phyloP scores from a whole-genome alignment of 495 filamentous ascomycete genomes.

The Penicillium nucicola region DNA sequence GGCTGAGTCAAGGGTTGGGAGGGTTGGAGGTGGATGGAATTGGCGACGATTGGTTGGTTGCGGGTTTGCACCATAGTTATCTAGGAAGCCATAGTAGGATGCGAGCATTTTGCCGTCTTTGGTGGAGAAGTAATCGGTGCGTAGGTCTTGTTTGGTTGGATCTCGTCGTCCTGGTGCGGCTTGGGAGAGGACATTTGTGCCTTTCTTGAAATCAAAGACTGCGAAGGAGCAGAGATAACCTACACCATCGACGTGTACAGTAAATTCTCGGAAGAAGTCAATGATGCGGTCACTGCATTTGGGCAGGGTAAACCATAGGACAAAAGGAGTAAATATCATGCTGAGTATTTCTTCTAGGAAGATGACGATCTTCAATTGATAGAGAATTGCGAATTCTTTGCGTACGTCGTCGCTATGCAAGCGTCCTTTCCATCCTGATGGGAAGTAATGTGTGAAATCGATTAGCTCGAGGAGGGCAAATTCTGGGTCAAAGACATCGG shows the following conservation, averaged over 20 bases:
- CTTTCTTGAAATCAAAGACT: constrained; percentile 96
- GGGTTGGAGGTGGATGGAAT: constrained; percentile 77
- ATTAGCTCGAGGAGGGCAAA: constrained; percentile 83
- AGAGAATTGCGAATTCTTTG: constrained; percentile 80
- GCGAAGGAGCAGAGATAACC: constrained; percentile 96
- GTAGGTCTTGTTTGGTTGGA: constrained; percentile 52
- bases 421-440: constrained; percentile 80
- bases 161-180: constrained; percentile 30
- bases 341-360: constrained; percentile 91
- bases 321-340: constrained; percentile 86
- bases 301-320: constrained; percentile 83
- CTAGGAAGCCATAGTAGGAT: constrained; percentile 88
- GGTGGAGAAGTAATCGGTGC: constrained; percentile 89
- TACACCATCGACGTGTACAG: constrained; percentile 92
- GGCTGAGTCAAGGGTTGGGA: constrained; percentile 68
- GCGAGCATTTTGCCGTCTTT: constrained; percentile 97
- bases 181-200: constrained; percentile 53
- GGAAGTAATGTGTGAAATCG: constrained; percentile 86
- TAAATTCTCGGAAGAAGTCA: constrained; percentile 97
- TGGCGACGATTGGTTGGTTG: constrained; percentile 46
- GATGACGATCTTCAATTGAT: constrained; percentile 83
- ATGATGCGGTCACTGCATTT: constrained; percentile 90
- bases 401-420: constrained; percentile 85
- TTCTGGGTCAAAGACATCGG: constrained; percentile 87
- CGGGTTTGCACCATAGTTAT: constrained; percentile 75